A percentile compares a stretch with the other conserved stretches of the same genome.
These are phyloP conservation scores for Coemansia sp. DNA, from an alignment of 192 early-diverging fungal species.

Conservation along the genomic window DNA sequence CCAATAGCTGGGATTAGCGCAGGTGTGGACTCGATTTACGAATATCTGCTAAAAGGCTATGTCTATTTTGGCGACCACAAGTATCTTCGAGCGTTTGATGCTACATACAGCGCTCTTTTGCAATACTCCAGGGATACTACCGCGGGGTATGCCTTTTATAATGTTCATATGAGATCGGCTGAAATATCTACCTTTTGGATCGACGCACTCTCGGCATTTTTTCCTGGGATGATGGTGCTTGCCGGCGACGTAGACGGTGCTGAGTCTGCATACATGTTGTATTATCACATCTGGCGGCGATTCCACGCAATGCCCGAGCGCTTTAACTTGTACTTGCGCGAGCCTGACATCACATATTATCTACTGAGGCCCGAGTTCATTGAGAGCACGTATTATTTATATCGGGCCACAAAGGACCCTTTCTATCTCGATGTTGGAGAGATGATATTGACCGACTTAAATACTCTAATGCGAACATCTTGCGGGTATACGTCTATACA, in stretches of 20 bases:
- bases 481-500: slow-evolving; percentile 82
- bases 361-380: slow-evolving; percentile 91
- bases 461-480: slow-evolving; percentile 60
- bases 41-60: slow-evolving; percentile 89
- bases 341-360: slow-evolving; percentile 69
- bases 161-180: slow-evolving; percentile 79
- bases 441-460: slow-evolving; percentile 78
- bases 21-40: slow-evolving; percentile 89
- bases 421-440: slow-evolving; percentile 91
- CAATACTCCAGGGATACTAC: slow-evolving; percentile 62
- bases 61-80: slow-evolving; percentile 81
- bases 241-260: slow-evolving; percentile 86
- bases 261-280: slow-evolving; percentile 77
- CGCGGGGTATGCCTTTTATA: slow-evolving; percentile 77
- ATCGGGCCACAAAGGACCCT: slow-evolving; percentile 84
- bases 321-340: slow-evolving; percentile 71
- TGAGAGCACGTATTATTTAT: slow-evolving; percentile 92
- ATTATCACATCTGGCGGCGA: slow-evolving; percentile 83
- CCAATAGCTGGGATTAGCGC: slow-evolving; percentile 72
- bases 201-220: slow-evolving; percentile 88
- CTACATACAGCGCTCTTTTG: slow-evolving; percentile 68
- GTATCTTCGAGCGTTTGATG: slow-evolving; percentile 74
- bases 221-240: slow-evolving; percentile 89
- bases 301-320: slow-evolving; percentile 86
- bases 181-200: slow-evolving; percentile 72